Evolutionary conservation across 345 rosid genomes (phyloP).

Genomic region (Populus pruinosa): DNA sequence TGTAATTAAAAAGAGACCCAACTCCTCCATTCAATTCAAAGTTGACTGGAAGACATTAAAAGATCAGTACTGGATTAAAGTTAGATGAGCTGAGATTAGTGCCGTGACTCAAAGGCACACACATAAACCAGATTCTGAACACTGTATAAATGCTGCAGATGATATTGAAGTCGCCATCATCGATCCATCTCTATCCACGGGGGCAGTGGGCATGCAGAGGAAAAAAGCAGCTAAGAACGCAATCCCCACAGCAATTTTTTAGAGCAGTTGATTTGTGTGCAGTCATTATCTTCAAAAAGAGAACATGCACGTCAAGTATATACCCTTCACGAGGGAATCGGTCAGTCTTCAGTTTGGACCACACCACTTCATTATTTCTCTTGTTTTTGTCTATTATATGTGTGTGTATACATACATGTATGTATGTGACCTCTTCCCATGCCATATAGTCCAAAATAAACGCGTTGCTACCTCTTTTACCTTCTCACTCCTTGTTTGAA

Average conservation of each 20-base stretch:
- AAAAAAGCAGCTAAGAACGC: neutral
- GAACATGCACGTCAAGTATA: constrained; percentile 21
- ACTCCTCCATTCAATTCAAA: no score
- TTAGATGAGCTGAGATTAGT: no score
- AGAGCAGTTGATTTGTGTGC: neutral
- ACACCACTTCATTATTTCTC: neutral
- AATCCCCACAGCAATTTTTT: neutral
- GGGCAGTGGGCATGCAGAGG: no score
- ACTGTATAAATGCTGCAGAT: no score
- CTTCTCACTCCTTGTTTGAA: neutral
- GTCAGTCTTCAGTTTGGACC: neutral
- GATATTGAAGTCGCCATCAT: no score
- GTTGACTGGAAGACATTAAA: no score
- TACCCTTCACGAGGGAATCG: neutral
- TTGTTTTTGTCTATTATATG: neutral
- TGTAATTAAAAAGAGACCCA: no score
- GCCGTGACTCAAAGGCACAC: no score
- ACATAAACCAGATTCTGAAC: no score
- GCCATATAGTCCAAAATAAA: neutral
- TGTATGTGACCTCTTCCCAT: no score
- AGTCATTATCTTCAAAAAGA: constrained; percentile 19
- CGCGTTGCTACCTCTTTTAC: neutral
- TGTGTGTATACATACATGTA: accelerated
- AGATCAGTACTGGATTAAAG: no score
- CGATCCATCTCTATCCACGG: no score